phyloP scores from a whole-genome alignment of 2,329 filamentous ascomycete genomes.

The Escovopsis weberi region DNA sequence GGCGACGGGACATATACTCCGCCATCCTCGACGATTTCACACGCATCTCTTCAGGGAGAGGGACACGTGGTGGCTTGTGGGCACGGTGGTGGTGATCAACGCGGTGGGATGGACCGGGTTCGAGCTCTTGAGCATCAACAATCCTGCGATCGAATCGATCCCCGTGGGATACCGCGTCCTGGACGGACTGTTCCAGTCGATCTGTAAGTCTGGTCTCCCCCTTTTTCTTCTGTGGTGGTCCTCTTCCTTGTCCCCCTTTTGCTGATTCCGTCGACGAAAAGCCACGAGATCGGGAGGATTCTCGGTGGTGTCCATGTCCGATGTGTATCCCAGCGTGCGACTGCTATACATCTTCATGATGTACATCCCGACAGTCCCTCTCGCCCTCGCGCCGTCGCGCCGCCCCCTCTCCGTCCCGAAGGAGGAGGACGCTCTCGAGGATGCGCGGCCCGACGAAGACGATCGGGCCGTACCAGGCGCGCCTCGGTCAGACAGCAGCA shows the following conservation, averaged over 20 bases:
- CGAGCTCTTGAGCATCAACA: slow-evolving; percentile 50
- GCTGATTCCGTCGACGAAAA: slow-evolving; percentile 4
- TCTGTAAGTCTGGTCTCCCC: slow-evolving; percentile 23
- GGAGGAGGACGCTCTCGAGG: too few relatives aligned
- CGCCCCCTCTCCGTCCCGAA: background rate
- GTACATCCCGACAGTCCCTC: slow-evolving; percentile 50
- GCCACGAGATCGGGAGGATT: slow-evolving; percentile 53
- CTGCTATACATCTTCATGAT: slow-evolving; percentile 50
- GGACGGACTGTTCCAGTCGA: slow-evolving; percentile 50
- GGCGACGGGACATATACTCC: background rate
- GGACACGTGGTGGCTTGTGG: background rate
- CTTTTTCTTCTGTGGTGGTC: background rate
- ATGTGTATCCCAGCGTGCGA: slow-evolving; percentile 41
- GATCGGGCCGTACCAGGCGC: too few relatives aligned
- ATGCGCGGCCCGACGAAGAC: too few relatives aligned
- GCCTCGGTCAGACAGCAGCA: too few relatives aligned
- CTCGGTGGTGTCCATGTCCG: slow-evolving; percentile 46
- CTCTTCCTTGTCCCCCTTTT: background rate
- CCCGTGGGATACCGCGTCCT: slow-evolving; percentile 39
- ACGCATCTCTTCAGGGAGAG: background rate
- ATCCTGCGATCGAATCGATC: slow-evolving; percentile 37
- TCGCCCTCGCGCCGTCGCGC: slow-evolving; percentile 18
- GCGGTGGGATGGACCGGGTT: slow-evolving; percentile 42
- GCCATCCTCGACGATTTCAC: background rate
- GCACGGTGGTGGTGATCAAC: background rate